A percentile compares a stretch with the other conserved stretches of the same genome.
These are phyloP conservation scores for Dactylella cylindrospora DNA, from an alignment of 2,329 filamentous ascomycete genomes.

Conservation along the genomic window DNA sequence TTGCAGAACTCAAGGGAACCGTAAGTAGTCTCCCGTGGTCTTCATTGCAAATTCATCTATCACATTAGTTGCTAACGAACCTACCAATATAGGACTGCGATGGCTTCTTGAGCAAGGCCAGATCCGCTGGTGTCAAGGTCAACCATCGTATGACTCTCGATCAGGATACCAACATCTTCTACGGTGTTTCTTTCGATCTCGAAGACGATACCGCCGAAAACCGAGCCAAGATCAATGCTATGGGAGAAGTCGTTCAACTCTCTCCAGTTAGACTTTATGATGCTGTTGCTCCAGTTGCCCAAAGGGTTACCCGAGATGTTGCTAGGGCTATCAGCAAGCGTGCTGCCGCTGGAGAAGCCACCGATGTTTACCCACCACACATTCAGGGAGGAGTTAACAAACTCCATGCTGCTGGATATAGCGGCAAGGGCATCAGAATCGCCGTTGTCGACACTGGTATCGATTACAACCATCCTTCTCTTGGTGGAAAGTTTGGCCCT, in stretches of 20 bases:
- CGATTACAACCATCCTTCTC: constrained; percentile 47
- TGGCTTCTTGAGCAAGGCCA: constrained; percentile 34
- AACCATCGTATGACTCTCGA: constrained; percentile 39
- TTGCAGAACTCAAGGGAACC: constrained; percentile 41
- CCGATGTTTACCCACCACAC: constrained; percentile 30
- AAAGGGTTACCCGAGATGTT: constrained; percentile 27
- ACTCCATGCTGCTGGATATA: constrained; percentile 32
- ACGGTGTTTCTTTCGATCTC: constrained; percentile 42
- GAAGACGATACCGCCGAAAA: constrained; percentile 39
- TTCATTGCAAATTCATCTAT: background rate
- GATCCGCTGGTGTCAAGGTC: constrained; percentile 21
- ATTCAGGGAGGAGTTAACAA: constrained; percentile 35
- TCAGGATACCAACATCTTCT: constrained; percentile 41
- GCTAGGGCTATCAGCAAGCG: constrained; percentile 24
- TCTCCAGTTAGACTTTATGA: constrained; percentile 38
- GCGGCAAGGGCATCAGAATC: constrained; percentile 35
- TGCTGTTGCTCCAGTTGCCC: constrained; percentile 24
- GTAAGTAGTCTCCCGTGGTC: constrained; percentile 15
- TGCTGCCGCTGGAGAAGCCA: background rate
- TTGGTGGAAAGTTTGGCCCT: constrained; percentile 46
- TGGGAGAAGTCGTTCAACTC: constrained; percentile 37
- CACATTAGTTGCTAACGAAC: background rate
- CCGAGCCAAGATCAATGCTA: constrained; percentile 37
- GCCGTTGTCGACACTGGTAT: constrained; percentile 47
- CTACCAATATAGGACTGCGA: constrained; percentile 19